A percentile compares a stretch with the other conserved stretches of the same genome.
phyloP scores from a whole-genome alignment of 495 filamentous ascomycete species.

The Cetradonia linearis region DNA sequence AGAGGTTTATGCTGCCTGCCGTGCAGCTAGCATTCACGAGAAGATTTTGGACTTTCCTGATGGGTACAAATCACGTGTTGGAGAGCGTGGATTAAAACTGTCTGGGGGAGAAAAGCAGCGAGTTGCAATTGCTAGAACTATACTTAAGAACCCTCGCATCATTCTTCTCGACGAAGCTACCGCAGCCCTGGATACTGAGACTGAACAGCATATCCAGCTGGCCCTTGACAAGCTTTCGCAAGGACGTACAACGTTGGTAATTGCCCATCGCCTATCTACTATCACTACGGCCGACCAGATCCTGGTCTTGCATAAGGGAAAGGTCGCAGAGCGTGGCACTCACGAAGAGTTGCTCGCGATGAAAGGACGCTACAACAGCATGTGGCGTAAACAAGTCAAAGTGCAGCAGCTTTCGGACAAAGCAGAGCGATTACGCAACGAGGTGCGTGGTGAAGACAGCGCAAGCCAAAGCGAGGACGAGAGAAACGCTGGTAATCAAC shows the following conservation, averaged over 20 bases:
- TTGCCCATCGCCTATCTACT: conserved; percentile 84
- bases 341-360: conserved; percentile 71
- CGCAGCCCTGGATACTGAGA: conserved; percentile 88
- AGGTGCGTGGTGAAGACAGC: conserved; percentile 37
- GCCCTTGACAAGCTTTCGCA: conserved; percentile 69
- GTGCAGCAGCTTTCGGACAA: conserved; percentile 47
- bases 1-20: conserved; percentile 79
- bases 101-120: conserved; percentile 96
- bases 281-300: conserved; percentile 94
- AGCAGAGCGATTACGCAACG: conserved; percentile 38
- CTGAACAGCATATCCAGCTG: conserved; percentile 89
- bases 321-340: conserved; percentile 74
- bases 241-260: conserved; percentile 77
- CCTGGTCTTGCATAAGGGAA: conserved; percentile 76
- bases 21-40: conserved; percentile 89
- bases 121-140: conserved; percentile 91
- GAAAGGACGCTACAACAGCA: conserved; percentile 73
- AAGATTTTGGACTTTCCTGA: conserved; percentile 92
- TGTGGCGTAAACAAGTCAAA: conserved; percentile 95
- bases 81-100: conserved; percentile 84
- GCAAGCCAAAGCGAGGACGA: conserved; percentile 46
- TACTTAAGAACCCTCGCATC: conserved; percentile 89
- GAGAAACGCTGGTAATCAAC: conserved; percentile 27
- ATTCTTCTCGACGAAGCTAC: conserved; percentile 97
- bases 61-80: conserved; percentile 82